Evolutionary conservation across 352 stramenopile genomes (phyloP).

Genomic region (Thraustotheca clavata): DNA sequence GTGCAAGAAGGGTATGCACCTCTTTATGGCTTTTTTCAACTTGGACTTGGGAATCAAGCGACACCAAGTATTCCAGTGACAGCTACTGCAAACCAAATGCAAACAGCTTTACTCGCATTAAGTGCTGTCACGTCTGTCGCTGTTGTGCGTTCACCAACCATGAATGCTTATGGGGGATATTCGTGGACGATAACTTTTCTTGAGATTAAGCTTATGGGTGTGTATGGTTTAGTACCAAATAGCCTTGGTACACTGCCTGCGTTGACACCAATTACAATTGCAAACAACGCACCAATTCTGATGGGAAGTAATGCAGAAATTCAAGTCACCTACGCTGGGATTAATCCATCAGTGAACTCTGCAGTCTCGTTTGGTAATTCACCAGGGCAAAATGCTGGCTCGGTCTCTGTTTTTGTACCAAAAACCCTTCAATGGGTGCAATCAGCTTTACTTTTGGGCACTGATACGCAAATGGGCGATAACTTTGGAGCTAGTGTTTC

Average conservation of each 20-base stretch:
- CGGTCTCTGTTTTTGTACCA: slow-evolving; percentile 54
- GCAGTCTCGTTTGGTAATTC: neutral
- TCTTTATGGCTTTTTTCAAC: slow-evolving; percentile 54
- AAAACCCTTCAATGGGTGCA: slow-evolving; percentile 69
- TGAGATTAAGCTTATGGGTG: slow-evolving; percentile 64
- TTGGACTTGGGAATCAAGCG: slow-evolving; percentile 61
- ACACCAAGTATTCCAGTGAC: slow-evolving; percentile 55
- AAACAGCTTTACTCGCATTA: slow-evolving; percentile 58
- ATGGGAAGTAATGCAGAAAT: slow-evolving; percentile 1
- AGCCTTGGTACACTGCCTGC: slow-evolving; percentile 59
- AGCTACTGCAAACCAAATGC: slow-evolving; percentile 43
- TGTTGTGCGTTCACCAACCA: slow-evolving; percentile 48
- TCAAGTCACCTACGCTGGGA: slow-evolving; percentile 8
- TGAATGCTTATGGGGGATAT: slow-evolving; percentile 70
- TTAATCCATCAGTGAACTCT: slow-evolving; percentile 12
- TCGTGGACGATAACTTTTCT: slow-evolving; percentile 81
- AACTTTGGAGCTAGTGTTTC: slow-evolving; percentile 68
- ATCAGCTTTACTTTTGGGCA: slow-evolving; percentile 40
- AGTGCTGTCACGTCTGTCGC: slow-evolving; percentile 54
- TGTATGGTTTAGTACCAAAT: slow-evolving; percentile 59
- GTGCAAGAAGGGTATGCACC: slow-evolving; percentile 49
- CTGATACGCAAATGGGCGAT: slow-evolving; percentile 54
- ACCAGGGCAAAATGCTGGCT: slow-evolving; percentile 45
- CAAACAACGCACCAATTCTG: slow-evolving; percentile 9
- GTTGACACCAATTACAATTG: slow-evolving; percentile 36